phyloP scores from a whole-genome alignment of 805 yeast genomes.

The Hanseniaspora pseudoguilliermondii region DNA sequence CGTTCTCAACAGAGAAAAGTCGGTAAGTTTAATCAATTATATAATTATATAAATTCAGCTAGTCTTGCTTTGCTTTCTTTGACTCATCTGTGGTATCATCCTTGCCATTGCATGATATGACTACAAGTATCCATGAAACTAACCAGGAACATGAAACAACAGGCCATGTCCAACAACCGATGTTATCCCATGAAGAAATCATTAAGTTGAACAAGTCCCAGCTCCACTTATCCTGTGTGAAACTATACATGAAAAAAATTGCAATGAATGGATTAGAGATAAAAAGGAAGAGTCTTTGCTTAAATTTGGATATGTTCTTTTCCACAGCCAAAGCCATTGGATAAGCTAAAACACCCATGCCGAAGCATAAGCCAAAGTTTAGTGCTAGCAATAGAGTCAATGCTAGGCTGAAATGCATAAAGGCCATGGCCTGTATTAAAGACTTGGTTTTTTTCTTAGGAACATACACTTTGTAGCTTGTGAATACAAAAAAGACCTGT shows the following conservation, averaged over 20 bases:
- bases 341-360: constrained; percentile 55
- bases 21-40: neutral
- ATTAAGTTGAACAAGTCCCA: constrained; percentile 39
- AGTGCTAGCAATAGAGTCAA: constrained; percentile 64
- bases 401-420: constrained; percentile 52
- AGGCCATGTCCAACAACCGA: constrained; percentile 80
- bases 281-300: constrained; percentile 29
- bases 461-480: constrained; percentile 18
- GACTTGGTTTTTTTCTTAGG: constrained; percentile 18
- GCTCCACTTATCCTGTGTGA: constrained; percentile 27
- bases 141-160: constrained; percentile 64
- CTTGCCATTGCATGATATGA: constrained; percentile 19
- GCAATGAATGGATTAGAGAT: constrained; percentile 43
- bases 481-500: constrained; percentile 14
- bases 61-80: neutral
- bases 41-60: neutral
- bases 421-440: constrained; percentile 33
- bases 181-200: constrained; percentile 48
- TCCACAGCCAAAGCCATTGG: constrained; percentile 52
- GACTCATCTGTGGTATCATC: neutral
- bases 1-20: neutral
- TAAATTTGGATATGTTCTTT: constrained; percentile 13
- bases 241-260: constrained; percentile 24
- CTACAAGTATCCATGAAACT: constrained; percentile 57
- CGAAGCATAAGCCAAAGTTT: constrained; percentile 70